Evolutionary conservation across 1,284 basidiomycete species (phyloP).

Genomic region (Meripilus lineatus): DNA sequence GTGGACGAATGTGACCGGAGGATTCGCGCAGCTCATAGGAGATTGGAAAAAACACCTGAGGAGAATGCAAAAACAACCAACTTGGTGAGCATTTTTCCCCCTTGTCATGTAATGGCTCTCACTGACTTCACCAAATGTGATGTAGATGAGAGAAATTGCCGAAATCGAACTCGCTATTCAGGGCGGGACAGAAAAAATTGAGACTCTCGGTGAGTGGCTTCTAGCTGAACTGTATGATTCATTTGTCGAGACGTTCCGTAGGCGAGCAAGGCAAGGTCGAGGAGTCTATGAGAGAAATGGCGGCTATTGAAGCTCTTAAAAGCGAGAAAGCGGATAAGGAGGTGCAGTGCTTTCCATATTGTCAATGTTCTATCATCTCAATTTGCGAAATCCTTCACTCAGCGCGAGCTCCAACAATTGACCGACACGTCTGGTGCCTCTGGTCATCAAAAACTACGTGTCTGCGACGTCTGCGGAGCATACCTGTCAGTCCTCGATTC

Average conservation of each 20-base stretch:
- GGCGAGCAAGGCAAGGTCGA: constrained; percentile 98
- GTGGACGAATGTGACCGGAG: constrained; percentile 98
- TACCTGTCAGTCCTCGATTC: constrained; percentile 98
- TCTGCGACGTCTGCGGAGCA: constrained; percentile 99
- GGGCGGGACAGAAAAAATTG: constrained; percentile 97
- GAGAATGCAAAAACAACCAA: constrained; percentile 99
- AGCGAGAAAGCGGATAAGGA: constrained; percentile 96
- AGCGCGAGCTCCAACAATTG: constrained; percentile 92
- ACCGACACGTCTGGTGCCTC: constrained; percentile 98
- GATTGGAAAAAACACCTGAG: constrained; percentile 98
- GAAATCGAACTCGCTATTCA: constrained; percentile 99
- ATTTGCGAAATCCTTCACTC: constrained; percentile 3
- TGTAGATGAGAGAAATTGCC: constrained; percentile 96
- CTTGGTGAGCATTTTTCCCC: constrained; percentile 47
- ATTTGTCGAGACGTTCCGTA: constrained; percentile 23
- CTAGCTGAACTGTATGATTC: background rate
- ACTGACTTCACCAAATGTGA: background rate
- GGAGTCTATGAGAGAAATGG: constrained; percentile 96
- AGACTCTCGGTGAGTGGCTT: constrained; percentile 68
- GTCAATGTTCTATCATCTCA: constrained; percentile 7
- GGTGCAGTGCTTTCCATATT: constrained; percentile 37
- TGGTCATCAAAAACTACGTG: constrained; percentile 97
- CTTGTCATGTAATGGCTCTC: no score
- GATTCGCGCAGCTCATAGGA: constrained; percentile 89
- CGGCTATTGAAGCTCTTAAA: constrained; percentile 96